phyloP scores from a whole-genome alignment of 2,329 filamentous ascomycete species.

The Basipetospora chlamydospora region DNA sequence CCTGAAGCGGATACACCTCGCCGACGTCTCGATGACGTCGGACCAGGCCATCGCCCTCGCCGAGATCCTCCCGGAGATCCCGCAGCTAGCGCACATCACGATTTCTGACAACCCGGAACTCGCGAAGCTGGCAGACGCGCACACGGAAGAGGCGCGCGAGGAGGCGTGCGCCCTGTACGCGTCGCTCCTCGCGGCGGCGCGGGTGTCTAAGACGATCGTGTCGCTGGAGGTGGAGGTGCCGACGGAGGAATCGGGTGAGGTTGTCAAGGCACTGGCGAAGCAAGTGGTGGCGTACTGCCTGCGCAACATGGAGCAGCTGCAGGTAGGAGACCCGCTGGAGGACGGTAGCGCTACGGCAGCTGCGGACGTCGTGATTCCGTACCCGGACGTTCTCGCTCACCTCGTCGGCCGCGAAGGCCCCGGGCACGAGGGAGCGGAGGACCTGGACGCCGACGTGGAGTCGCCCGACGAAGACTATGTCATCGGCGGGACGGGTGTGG shows the following conservation, averaged over 20 bases:
- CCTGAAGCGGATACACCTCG: slow-evolving; percentile 74
- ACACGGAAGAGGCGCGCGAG: slow-evolving; percentile 68
- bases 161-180: slow-evolving; percentile 91
- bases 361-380: slow-evolving; percentile 20
- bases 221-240: slow-evolving; percentile 89
- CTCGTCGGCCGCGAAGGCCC: slow-evolving; percentile 56
- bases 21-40: slow-evolving; percentile 68
- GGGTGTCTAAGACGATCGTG: slow-evolving; percentile 69
- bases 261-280: slow-evolving; percentile 82
- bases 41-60: slow-evolving; percentile 84
- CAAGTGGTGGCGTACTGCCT: slow-evolving; percentile 92
- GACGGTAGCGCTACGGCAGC: slow-evolving; percentile 22
- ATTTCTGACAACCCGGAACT: slow-evolving; percentile 70
- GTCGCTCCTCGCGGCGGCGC: slow-evolving; percentile 74
- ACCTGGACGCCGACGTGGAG: slow-evolving; percentile 52
- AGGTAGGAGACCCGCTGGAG: slow-evolving; percentile 41
- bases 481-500: slow-evolving; percentile 86
- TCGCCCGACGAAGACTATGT: slow-evolving; percentile 89
- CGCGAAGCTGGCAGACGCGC: slow-evolving; percentile 55
- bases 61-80: slow-evolving; percentile 77
- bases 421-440: slow-evolving; percentile 30
- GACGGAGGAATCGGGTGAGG: slow-evolving; percentile 64
- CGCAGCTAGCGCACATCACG: slow-evolving; percentile 69
- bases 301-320: slow-evolving; percentile 72
- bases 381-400: slow-evolving; percentile 70